Evolutionary conservation across 768 basidiomycete species (phyloP).

Genomic region (Auricularia sp.): DNA sequence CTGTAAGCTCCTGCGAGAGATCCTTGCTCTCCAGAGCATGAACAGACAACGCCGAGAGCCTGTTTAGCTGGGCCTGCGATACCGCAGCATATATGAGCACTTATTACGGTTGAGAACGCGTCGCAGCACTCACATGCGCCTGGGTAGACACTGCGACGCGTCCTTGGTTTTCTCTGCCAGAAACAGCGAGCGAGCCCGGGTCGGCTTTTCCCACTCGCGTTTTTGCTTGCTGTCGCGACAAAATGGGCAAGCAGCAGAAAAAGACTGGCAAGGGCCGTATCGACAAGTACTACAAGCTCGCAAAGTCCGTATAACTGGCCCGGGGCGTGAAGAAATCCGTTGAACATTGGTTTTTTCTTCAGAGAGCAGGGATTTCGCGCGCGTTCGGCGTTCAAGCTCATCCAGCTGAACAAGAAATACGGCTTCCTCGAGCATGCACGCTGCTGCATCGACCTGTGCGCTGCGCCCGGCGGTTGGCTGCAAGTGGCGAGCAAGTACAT

Average conservation of each 20-base stretch:
- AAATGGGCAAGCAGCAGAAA: conserved; percentile 76
- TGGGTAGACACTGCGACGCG: background rate
- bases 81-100: background rate
- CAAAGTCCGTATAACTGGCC: conserved; percentile 46
- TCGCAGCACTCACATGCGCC: background rate
- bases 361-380: conserved; percentile 99
- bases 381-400: conserved; percentile 98
- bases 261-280: conserved; percentile 94
- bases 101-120: background rate
- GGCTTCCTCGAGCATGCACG: conserved; percentile 77
- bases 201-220: too few relatives aligned
- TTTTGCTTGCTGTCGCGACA: background rate
- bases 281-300: conserved; percentile 96
- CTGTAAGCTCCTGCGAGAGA: conserved; percentile 35
- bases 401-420: conserved; percentile 98
- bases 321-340: conserved; percentile 1
- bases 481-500: conserved; percentile 98
- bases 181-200: too few relatives aligned
- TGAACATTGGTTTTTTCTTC: conserved; percentile 8
- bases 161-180: background rate
- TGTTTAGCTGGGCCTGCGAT: background rate
- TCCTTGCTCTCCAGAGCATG: conserved; percentile 61
- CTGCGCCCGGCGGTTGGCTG: conserved; percentile 97
- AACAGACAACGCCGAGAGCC: conserved; percentile 29
- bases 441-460: conserved; percentile 97